These are phyloP conservation scores for Beta lomatogona DNA, from an alignment of 179 eudicot species.

Conservation along the genomic window DNA sequence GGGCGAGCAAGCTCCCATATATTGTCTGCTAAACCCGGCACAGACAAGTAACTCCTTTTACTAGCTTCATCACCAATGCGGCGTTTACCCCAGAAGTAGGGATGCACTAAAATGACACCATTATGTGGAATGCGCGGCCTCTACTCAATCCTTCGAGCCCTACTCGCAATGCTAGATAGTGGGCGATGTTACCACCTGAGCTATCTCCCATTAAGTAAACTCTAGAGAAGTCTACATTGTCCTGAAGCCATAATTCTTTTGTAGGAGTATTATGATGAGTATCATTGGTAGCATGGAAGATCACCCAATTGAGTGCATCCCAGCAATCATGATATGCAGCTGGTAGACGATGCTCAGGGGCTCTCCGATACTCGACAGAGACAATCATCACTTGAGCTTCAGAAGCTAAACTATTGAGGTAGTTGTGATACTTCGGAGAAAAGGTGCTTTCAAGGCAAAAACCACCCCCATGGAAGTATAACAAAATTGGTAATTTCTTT, in stretches of 20 bases:
- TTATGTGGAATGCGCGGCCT: neutral
- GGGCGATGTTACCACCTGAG: constrained; percentile 6
- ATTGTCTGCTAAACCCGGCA: neutral
- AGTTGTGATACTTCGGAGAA: constrained; percentile 14
- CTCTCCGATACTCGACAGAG: constrained; percentile 18
- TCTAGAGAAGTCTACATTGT: neutral
- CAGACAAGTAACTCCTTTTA: neutral
- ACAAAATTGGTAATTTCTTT: neutral
- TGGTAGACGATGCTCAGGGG: constrained; percentile 21
- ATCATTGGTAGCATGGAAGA: too few relatives aligned
- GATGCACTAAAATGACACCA: constrained; percentile 9
- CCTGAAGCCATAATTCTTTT: neutral
- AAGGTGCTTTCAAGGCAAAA: constrained; percentile 4
- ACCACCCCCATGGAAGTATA: constrained; percentile 28
- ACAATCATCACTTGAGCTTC: neutral
- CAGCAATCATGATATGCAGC: constrained; percentile 20
- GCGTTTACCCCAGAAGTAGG: neutral
- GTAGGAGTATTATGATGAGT: neutral
- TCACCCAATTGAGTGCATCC: constrained; percentile 10
- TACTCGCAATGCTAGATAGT: neutral
- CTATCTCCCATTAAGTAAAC: constrained; percentile 6
- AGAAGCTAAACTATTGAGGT: neutral
- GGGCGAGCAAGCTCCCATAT: neutral
- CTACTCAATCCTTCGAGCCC: neutral
- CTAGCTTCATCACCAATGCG: neutral